Base-by-base conservation (phyloP, 1,284 basidiomycete species). In the Rugosomyces carneus region DNA sequence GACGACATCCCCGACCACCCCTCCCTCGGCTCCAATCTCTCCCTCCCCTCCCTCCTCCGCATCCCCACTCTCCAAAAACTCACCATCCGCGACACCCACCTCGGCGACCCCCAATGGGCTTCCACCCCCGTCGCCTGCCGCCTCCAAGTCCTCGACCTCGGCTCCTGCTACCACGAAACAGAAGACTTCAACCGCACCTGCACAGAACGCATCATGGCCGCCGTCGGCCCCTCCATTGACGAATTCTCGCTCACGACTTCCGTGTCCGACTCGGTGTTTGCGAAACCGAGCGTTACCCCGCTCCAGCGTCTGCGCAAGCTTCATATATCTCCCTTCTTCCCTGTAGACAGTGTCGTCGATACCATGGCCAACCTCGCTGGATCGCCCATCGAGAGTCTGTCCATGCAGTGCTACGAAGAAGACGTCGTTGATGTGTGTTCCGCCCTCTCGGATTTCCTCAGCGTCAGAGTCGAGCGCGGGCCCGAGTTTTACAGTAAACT, bases 11-110 rank as follows among this genome's bases (percentile, higher is more conserved):
- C 79, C 10, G 64, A 69, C 41, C 79, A 81, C 59, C 70, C 78
- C 32, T 16, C 68, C 11, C 68, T 84, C 47, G 80, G 76, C 24
- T 62, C 70, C 23, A 71, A 77, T 35, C 78, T 86, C 39, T 72
- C 68, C 15, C 72, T 87, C 1, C 82, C 84, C 1, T 76, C 73
- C 11, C 75, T 87, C 45, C 71, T 87, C 40, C 72, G 72, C 49
- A 71, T 87, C 38, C 73, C 77, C 3, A 70, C 75, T 40, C 73
- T 87, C 35, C 72, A 69, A 34, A 75, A 72, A 50, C 78, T 87
- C 51, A 70, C 72, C 43, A 78, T 87, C 53, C 75, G 73, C 42
- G 82, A 85, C 57, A 85, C 82, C 0, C 82, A 83, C 61, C 73
- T 87, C 46, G 83, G 83, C 20, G 78, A 82, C 60, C 67, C 69